These are phyloP conservation scores for Aphanomyces invadans DNA, from an alignment of 352 stramenopile species.

Conservation along the genomic window DNA sequence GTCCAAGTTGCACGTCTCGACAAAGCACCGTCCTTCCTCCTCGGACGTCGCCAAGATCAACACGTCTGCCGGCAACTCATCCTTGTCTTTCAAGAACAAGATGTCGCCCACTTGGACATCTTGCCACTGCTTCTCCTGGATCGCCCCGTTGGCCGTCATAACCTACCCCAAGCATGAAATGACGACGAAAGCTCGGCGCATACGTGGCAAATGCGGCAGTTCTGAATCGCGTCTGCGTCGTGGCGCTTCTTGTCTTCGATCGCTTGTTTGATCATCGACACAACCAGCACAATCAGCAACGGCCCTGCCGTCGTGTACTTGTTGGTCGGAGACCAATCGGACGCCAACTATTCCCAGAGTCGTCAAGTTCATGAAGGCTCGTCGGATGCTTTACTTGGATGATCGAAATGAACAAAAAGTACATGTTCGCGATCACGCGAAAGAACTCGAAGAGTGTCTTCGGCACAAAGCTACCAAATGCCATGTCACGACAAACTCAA, in stretches of 20 bases:
- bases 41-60: constrained; percentile 79
- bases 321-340: constrained; percentile 59
- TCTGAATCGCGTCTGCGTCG: constrained; percentile 20
- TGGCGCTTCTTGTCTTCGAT: constrained; percentile 29
- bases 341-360: background rate
- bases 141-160: constrained; percentile 25
- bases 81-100: constrained; percentile 67
- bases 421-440: constrained; percentile 90
- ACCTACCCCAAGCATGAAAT: constrained; percentile 28
- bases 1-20: constrained; percentile 84
- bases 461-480: constrained; percentile 86
- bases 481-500: background rate
- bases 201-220: constrained; percentile 17
- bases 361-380: background rate
- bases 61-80: constrained; percentile 75
- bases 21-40: constrained; percentile 55
- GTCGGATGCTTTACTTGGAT: constrained; percentile 80
- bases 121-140: constrained; percentile 61
- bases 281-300: constrained; percentile 28
- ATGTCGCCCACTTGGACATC: constrained; percentile 63
- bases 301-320: constrained; percentile 60
- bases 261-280: constrained; percentile 30
- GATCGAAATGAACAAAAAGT: constrained; percentile 91
- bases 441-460: constrained; percentile 93
- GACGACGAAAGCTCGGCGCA: background rate